Evolutionary conservation across 2,329 filamentous ascomycete genomes (phyloP), one percentile per base, ranked within the genome.

Genomic region (Alternaria tenuissima): DNA sequence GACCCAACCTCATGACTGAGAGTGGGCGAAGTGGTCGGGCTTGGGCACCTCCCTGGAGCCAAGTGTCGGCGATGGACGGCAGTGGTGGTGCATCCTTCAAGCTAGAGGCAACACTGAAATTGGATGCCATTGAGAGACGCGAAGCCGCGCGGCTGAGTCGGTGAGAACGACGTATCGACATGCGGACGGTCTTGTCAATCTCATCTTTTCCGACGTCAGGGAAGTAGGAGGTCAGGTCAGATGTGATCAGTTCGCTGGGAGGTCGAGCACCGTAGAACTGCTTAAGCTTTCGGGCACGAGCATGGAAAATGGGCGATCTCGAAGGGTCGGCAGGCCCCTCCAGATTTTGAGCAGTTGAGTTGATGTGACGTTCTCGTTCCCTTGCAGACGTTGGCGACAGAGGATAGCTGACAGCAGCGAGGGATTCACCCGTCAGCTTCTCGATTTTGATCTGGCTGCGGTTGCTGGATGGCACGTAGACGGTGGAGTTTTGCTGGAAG

Each of bases 201-300:
- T 96, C 93, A 76, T 97, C 94, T 57, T 92, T 89, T 51, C 94
- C 89, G 72, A 98, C 94, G 73, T 96, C 93, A 0, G 95, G 95
- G 84, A 99, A 99, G 83, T 98, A 99, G 0, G 94, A 96, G 1
- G 93, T 95, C 61, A 99, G 83, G 76, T 99, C 95, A 22, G 95
- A 96, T 26, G 94, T 94, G 75, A 99, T 99, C 76, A 99, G 87
- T 82, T 99, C 95, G 81, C 94, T 98, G 1, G 95, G 95, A 18
- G 95, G 95, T 69, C 95, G 87, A 65, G 95, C 89, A 34, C 94
- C 94, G 71, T 96, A 95, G 80, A 98, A 98, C 66, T 91, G 90
- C 66, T 91, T 89, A 46, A 94, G 82, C 28, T 88, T 83, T 30
- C 82, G 74, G 52, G 81, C 82, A 38, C 81, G 80, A 28, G 81